These are phyloP conservation scores for Penicillium sp. DNA, from an alignment of 2,329 filamentous ascomycete genomes.

Conservation along the genomic window DNA sequence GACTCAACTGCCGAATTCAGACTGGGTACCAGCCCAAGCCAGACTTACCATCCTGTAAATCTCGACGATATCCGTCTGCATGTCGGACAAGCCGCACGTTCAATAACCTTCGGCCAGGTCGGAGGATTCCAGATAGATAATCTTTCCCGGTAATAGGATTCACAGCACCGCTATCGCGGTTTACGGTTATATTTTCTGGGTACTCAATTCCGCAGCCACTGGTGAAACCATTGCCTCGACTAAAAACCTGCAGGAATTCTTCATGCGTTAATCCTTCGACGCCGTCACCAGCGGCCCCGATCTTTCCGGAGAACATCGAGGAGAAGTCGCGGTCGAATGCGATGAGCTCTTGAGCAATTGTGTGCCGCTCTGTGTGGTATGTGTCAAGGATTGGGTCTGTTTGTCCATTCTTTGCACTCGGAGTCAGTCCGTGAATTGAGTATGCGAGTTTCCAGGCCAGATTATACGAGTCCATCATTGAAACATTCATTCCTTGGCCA, in stretches of 20 bases:
- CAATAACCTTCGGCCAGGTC: conserved; percentile 40
- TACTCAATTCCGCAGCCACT: conserved; percentile 47
- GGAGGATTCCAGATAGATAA: conserved; percentile 39
- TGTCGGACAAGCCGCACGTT: conserved; percentile 40
- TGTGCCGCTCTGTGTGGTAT: conserved; percentile 43
- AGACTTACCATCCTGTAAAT: conserved; percentile 41
- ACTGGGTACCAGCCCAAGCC: too few relatives aligned
- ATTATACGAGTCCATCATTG: conserved; percentile 64
- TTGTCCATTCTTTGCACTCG: conserved; percentile 16
- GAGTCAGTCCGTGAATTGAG: conserved; percentile 41
- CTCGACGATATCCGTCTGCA: conserved; percentile 40
- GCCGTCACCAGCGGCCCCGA: conserved; percentile 31
- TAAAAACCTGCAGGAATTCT: conserved; percentile 42
- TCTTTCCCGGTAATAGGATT: conserved; percentile 37
- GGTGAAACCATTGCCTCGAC: conserved; percentile 43
- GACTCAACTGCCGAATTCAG: too few relatives aligned
- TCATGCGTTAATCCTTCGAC: conserved; percentile 35
- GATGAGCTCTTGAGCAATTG: conserved; percentile 43
- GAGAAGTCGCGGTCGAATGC: conserved; percentile 46
- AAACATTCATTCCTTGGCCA: conserved; percentile 80
- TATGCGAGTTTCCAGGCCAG: conserved; percentile 47
- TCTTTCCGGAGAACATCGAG: conserved; percentile 46
- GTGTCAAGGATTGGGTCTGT: conserved; percentile 39
- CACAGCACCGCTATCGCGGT: conserved; percentile 17
- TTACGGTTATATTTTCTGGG: conserved; percentile 33